Evolutionary conservation across 331 rosid genomes (phyloP), one percentile per base, ranked within the genome.

Genomic region (Arachis monticola): DNA sequence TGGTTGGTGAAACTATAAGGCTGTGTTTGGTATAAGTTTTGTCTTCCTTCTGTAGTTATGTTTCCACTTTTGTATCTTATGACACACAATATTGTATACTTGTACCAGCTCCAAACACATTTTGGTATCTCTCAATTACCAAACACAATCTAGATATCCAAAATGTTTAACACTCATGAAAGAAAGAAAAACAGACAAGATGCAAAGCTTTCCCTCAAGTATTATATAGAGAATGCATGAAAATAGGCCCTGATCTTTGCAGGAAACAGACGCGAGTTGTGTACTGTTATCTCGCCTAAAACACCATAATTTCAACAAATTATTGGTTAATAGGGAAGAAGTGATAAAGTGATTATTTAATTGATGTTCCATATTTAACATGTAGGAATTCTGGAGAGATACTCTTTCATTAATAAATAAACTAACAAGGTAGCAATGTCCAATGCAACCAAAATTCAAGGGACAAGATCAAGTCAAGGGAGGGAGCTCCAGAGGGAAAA

Each of bases 401-500:
- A 73, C n/a, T 61, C 60, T 48, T 41, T 52, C 57, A 6, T 8
- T 61, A n/a, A 13, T 8, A 57, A n/a, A 8, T 58, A 51, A 12
- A 8, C 11, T 40, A 64, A 64, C 68, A 71, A 45, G 53, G 65
- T 17, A 64, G 10, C 12, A 27, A 64, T 17, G 14, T 31, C 17
- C 62, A 53, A 41, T 12, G 73, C 63, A 72, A 75, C 45, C 40
- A 41, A 60, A 52, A 44, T 10, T 62, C 22, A 10, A 10, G 64
- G 38, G 27, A 60, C 64, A 8, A 35, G 13, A 72, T 58, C 11
- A 65, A 58, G 60, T 12, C 56, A 72, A 65, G 58, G 70, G 48
- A 65, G 57, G 70, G 50, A 87, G 71, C 42, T 74, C n/a, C 48
- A 69, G 22, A 66, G 8, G 22, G 69, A 35, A 35, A 8, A 31